Conservation (phyloP, 768 basidiomycete species). For the Amanita rimosa region DNA sequence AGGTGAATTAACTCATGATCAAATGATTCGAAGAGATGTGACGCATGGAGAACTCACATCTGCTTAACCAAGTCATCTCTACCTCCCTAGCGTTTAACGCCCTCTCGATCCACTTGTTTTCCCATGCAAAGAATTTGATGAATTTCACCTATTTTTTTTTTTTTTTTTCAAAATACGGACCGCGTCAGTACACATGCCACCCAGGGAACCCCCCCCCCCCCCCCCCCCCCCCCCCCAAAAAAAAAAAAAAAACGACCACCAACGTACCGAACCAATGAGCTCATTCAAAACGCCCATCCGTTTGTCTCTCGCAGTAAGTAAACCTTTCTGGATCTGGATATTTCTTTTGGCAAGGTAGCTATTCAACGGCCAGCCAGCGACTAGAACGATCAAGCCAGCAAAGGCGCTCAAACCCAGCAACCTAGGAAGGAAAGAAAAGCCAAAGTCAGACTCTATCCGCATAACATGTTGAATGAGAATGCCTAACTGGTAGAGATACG, state of each 20-base stretch:
- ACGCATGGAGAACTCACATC: no score
- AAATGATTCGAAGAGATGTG: no score
- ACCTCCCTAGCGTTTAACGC: constrained; percentile 49
- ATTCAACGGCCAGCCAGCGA: constrained; percentile 64
- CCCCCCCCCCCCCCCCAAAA: no score
- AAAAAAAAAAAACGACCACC: no score
- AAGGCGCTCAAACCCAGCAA: constrained; percentile 64
- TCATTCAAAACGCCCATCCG: no score
- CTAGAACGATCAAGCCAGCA: constrained; percentile 58
- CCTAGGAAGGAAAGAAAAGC: constrained; percentile 26
- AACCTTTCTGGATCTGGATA: constrained; percentile 47
- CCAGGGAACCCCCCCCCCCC: no score
- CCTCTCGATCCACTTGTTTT: constrained; percentile 62
- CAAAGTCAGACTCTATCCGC: neutral
- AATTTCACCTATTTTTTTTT: constrained; percentile 38
- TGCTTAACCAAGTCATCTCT: constrained; percentile 73
- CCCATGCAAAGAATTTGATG: constrained; percentile 81
- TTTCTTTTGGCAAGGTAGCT: constrained; percentile 49
- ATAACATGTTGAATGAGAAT: neutral
- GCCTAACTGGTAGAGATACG: constrained; percentile 68
- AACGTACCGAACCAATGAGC: no score
- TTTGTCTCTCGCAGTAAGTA: no score
- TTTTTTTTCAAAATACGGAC: no score
- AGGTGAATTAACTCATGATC: no score
- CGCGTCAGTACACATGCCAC: no score